These are phyloP conservation scores for Thelephora aurantiotincta DNA, from an alignment of 768 basidiomycete species.

Conservation along the genomic window DNA sequence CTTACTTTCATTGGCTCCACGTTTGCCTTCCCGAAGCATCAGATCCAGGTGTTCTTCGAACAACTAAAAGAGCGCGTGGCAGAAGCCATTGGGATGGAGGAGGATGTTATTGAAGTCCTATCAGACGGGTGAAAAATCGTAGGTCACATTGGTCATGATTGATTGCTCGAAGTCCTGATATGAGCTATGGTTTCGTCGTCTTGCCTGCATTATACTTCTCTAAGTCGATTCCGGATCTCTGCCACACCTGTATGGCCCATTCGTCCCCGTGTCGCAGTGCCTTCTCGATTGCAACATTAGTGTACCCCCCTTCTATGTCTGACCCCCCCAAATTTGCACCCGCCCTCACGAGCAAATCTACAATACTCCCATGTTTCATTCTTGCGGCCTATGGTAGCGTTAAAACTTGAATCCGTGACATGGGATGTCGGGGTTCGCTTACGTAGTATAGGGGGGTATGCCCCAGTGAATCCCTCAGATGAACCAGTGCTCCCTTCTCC, in stretches of 20 bases:
- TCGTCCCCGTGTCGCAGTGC: conserved; percentile 28
- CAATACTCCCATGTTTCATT: conserved; percentile 46
- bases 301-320: conserved; percentile 48
- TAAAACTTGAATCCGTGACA: background rate
- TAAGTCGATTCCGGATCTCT: conserved; percentile 28
- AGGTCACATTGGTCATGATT: conserved; percentile 15
- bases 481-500: conserved; percentile 66
- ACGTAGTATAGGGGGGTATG: conserved; percentile 82
- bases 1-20: conserved; percentile 46
- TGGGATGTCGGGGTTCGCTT: conserved; percentile 12
- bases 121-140: conserved; percentile 14
- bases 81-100: conserved; percentile 17
- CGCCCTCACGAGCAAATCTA: conserved; percentile 50
- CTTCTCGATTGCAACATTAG: conserved; percentile 27
- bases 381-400: conserved; percentile 46
- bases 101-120: conserved; percentile 17
- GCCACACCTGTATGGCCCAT: conserved; percentile 36
- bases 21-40: conserved; percentile 57
- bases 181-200: background rate
- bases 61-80: conserved; percentile 37
- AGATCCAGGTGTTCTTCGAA: conserved; percentile 53
- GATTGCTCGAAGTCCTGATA: background rate
- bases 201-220: background rate
- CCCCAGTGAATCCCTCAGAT: conserved; percentile 64
- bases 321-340: conserved; percentile 63